A percentile compares a stretch with the other conserved stretches of the same genome.
Conservation (phyloP, 2,329 filamentous ascomycete species). For the Thielaviopsis populi region DNA sequence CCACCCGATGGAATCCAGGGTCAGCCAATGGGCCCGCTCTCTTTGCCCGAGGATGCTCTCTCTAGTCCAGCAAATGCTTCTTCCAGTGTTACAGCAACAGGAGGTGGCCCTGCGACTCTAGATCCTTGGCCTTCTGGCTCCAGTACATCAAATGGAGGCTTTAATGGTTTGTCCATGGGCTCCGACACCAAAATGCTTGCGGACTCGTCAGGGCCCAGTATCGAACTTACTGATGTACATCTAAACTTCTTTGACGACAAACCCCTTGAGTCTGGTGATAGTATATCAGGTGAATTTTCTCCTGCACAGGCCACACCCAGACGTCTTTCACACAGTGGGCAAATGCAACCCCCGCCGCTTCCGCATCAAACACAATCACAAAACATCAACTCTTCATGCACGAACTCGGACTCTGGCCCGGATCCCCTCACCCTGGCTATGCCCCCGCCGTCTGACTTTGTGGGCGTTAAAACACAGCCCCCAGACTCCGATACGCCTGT, state of each 20-base stretch:
- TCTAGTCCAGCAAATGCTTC: slow-evolving; percentile 32
- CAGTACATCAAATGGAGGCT: slow-evolving; percentile 23
- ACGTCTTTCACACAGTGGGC: neutral
- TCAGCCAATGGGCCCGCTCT: slow-evolving; percentile 12
- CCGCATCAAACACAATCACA: slow-evolving; percentile 14
- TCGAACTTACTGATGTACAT: slow-evolving; percentile 66
- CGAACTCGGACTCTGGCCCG: slow-evolving; percentile 2
- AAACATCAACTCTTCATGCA: neutral
- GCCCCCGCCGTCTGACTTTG: slow-evolving; percentile 13
- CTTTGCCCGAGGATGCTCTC: slow-evolving; percentile 39
- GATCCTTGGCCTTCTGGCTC: slow-evolving; percentile 28
- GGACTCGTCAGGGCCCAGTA: slow-evolving; percentile 37
- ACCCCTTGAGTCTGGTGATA: neutral
- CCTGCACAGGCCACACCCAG: neutral
- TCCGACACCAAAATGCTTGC: neutral
- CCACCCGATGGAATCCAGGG: slow-evolving; percentile 51
- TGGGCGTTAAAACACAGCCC: slow-evolving; percentile 16
- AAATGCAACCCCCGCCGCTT: slow-evolving; percentile 16
- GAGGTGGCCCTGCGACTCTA: slow-evolving; percentile 11
- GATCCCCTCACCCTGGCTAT: slow-evolving; percentile 5
- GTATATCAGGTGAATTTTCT: slow-evolving; percentile 3
- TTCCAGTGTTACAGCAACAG: neutral
- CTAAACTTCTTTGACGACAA: slow-evolving; percentile 67
- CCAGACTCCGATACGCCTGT: slow-evolving; percentile 20
- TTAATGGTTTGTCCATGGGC: slow-evolving; percentile 38